Evolutionary conservation across 2,329 filamentous ascomycete genomes (phyloP).

Genomic region (Chaetomium sp.): DNA sequence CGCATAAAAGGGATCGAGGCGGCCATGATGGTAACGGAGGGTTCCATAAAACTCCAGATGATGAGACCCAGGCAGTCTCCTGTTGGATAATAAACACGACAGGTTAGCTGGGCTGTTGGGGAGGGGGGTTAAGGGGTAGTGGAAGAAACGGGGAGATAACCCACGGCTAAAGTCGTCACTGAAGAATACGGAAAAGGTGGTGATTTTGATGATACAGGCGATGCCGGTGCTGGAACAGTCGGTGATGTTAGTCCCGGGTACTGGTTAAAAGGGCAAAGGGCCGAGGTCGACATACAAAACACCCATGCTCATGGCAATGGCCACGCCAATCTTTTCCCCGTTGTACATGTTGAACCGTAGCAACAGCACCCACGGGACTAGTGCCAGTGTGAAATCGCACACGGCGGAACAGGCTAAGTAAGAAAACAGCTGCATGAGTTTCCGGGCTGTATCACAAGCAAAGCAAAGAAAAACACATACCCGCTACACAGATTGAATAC

Average conservation of each 20-base stretch:
- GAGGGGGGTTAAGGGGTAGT: neutral
- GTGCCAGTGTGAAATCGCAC: conserved; percentile 28
- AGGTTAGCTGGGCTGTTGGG: neutral
- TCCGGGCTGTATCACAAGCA: too few relatives aligned
- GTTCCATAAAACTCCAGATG: conserved; percentile 18
- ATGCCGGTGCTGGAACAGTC: conserved; percentile 24
- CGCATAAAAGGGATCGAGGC: conserved; percentile 20
- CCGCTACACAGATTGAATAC: conserved; percentile 22
- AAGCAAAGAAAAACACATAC: conserved; percentile 16
- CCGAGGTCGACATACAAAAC: conserved; percentile 21
- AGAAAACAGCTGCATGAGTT: too few relatives aligned
- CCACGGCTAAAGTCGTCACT: conserved; percentile 19
- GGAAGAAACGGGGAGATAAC: neutral
- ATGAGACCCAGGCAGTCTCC: conserved; percentile 19
- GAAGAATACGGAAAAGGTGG: conserved; percentile 9
- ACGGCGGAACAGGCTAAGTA: conserved; percentile 24
- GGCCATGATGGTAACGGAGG: conserved; percentile 18
- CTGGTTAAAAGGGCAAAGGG: neutral
- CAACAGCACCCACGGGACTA: conserved; percentile 29
- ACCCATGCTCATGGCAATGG: conserved; percentile 32
- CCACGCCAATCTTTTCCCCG: conserved; percentile 30
- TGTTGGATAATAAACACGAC: neutral
- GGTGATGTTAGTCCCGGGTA: neutral
- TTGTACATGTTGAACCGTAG: conserved; percentile 29
- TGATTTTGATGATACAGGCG: conserved; percentile 26